These are phyloP conservation scores for Aureobasidium sp. DNA, from an alignment of 2,329 filamentous ascomycete genomes.

Conservation along the genomic window DNA sequence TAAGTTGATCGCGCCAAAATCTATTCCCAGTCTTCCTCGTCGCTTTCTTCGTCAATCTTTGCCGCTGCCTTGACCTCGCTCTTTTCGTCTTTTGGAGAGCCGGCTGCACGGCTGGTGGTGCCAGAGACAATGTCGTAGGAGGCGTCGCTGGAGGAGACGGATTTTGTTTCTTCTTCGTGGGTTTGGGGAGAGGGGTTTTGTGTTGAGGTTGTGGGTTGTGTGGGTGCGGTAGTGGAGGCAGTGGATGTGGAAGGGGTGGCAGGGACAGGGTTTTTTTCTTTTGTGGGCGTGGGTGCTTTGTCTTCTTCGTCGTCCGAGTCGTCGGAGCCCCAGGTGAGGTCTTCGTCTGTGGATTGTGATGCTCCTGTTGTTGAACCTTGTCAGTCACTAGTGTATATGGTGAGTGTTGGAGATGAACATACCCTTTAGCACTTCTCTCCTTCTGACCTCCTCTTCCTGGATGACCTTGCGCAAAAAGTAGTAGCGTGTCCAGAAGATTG, in stretches of 20 bases:
- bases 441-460: constrained; percentile 81
- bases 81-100: constrained; percentile 50
- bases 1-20: not conserved
- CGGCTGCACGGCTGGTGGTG: constrained; percentile 67
- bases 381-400: not conserved
- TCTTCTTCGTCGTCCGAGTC: constrained; percentile 51
- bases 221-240: constrained; percentile 47
- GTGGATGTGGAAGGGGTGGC: constrained; percentile 11
- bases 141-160: constrained; percentile 84
- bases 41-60: constrained; percentile 22
- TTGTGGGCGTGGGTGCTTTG: constrained; percentile 24
- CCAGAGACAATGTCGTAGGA: constrained; percentile 87
- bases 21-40: constrained; percentile 33
- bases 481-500: constrained; percentile 86
- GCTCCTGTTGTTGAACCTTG: constrained; percentile 43
- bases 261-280: constrained; percentile 12
- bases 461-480: constrained; percentile 91
- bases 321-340: constrained; percentile 64
- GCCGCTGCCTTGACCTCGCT: constrained; percentile 23
- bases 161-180: constrained; percentile 69
- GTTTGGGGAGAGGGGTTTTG: constrained; percentile 49
- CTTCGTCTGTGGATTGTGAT: constrained; percentile 63
- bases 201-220: constrained; percentile 30
- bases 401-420: constrained; percentile 23
- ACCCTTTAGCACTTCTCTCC: constrained; percentile 89